Evolutionary conservation across 345 rosid species (phyloP).

Genomic region (Rhodamnia rubescens): DNA sequence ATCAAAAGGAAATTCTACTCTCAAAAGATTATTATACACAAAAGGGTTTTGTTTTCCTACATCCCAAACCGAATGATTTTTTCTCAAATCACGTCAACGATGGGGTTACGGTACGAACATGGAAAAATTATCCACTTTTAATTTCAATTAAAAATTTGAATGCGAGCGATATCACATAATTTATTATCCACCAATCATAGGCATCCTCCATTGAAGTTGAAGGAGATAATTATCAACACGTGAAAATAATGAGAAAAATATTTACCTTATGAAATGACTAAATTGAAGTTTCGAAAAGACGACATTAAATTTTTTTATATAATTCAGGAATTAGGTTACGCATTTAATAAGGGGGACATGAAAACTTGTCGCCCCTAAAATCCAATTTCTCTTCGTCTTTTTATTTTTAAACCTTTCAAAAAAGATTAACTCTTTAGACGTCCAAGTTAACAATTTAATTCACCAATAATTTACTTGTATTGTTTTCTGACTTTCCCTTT

Average conservation of each 20-base stretch:
- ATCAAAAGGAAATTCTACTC: too few species aligned
- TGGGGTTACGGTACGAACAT: too few species aligned
- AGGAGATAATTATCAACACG: neutral
- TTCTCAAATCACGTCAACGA: too few species aligned
- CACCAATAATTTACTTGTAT: neutral
- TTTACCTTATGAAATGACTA: neutral
- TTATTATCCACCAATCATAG: neutral
- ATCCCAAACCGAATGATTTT: too few species aligned
- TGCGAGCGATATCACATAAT: neutral
- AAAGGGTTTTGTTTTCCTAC: too few species aligned
- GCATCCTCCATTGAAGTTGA: neutral
- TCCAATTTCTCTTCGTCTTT: neutral
- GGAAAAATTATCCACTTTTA: too few species aligned
- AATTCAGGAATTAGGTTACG: too few species aligned
- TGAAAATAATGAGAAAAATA: neutral
- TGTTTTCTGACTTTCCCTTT: neutral
- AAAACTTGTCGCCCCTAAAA: accelerated
- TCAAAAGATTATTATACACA: too few species aligned
- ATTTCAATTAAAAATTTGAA: too few species aligned
- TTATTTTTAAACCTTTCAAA: neutral
- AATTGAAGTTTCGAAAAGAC: too few species aligned
- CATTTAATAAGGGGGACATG: neutral
- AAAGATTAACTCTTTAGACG: neutral
- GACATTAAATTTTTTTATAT: too few species aligned
- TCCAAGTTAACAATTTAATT: neutral